Conservation (phyloP, 2,329 filamentous ascomycete species). For the Fusarium tjaetaba region DNA sequence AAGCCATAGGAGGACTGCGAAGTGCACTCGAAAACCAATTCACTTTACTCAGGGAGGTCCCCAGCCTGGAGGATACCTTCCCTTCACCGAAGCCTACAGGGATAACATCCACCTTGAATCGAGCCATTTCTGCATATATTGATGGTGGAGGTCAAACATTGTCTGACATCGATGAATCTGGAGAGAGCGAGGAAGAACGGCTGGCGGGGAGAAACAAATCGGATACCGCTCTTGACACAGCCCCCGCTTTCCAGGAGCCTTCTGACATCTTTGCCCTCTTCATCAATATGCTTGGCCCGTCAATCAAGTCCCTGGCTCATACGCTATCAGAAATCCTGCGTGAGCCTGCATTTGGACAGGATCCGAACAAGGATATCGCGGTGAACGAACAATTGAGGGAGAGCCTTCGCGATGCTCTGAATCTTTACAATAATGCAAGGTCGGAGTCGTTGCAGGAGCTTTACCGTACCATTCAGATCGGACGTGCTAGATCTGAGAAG, state of each 20-base stretch:
- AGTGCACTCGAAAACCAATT: constrained; percentile 93
- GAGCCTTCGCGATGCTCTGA: constrained; percentile 82
- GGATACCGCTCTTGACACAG: constrained; percentile 44
- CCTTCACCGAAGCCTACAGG: constrained; percentile 30
- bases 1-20: constrained; percentile 88
- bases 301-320: constrained; percentile 94
- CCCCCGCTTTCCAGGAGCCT: constrained; percentile 64
- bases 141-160: constrained; percentile 60
- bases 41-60: constrained; percentile 76
- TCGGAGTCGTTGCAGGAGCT: constrained; percentile 80
- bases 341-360: constrained; percentile 82
- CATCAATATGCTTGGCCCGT: constrained; percentile 87
- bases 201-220: constrained; percentile 43
- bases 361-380: constrained; percentile 73
- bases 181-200: constrained; percentile 64
- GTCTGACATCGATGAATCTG: constrained; percentile 71
- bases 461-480: constrained; percentile 82
- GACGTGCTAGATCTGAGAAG: constrained; percentile 73
- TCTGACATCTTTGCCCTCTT: constrained; percentile 93
- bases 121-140: constrained; percentile 46
- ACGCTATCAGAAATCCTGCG: constrained; percentile 89
- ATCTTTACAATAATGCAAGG: constrained; percentile 80
- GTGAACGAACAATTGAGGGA: constrained; percentile 83
- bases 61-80: constrained; percentile 28
- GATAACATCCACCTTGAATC: constrained; percentile 42